phyloP scores from a whole-genome alignment of 106 monocot genomes.

The Dactylorhiza incarnata region DNA sequence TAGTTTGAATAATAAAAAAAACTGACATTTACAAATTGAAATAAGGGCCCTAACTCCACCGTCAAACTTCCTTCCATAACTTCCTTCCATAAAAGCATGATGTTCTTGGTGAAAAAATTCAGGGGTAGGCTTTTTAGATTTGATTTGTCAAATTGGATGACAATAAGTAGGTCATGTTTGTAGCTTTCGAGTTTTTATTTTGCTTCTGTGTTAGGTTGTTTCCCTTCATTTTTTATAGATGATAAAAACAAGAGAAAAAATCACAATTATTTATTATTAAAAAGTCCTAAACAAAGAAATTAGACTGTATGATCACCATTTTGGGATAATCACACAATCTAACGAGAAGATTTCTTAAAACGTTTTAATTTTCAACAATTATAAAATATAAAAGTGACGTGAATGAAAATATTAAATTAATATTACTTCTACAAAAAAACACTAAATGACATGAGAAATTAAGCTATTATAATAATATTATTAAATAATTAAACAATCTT shows the following conservation, averaged over 20 bases:
- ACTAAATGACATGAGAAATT: background rate
- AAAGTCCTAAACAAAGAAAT: background rate
- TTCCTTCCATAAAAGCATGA: background rate
- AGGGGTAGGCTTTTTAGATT: background rate
- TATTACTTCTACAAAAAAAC: background rate
- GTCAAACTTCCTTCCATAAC: background rate
- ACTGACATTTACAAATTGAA: background rate
- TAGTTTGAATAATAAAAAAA: background rate
- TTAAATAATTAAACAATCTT: too few relatives aligned
- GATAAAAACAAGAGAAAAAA: background rate
- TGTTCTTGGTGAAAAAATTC: background rate
- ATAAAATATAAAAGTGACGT: background rate
- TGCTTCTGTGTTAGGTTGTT: background rate
- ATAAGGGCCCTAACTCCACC: background rate
- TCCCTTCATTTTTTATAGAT: background rate
- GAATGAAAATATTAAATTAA: background rate
- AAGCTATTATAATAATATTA: background rate
- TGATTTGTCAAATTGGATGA: background rate
- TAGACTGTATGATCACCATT: background rate
- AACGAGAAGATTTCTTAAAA: background rate
- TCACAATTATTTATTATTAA: too few relatives aligned
- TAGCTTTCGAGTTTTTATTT: background rate
- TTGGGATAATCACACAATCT: background rate
- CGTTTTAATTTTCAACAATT: background rate
- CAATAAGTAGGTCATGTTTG: background rate